These are phyloP conservation scores for Chaetoceros muelleri DNA, from an alignment of 108 stramenopile species.

Conservation along the genomic window DNA sequence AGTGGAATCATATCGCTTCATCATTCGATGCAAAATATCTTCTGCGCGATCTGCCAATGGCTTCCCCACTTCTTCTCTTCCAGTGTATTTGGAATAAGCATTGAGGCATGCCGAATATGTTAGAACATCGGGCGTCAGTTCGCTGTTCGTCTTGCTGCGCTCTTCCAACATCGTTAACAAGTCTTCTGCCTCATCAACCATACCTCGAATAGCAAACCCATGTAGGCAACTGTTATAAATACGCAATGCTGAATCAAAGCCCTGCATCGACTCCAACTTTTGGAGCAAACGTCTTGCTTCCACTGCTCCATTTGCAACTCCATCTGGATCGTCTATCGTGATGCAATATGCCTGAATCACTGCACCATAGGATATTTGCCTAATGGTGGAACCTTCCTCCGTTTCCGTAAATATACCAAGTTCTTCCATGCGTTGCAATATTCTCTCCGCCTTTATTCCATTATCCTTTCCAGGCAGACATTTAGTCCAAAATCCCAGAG, in stretches of 20 bases:
- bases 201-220: background rate
- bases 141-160: background rate
- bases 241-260: background rate
- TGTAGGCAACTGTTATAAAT: background rate
- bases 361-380: background rate
- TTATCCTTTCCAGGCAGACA: background rate
- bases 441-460: background rate
- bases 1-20: background rate
- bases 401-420: background rate
- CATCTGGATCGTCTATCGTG: slow-evolving; percentile 15
- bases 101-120: background rate
- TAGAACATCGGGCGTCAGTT: background rate
- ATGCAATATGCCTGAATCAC: background rate
- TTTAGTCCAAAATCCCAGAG: background rate
- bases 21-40: background rate
- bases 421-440: background rate
- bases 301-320: slow-evolving; percentile 10
- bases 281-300: slow-evolving; percentile 10
- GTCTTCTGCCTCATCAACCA: background rate
- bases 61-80: background rate
- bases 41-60: background rate
- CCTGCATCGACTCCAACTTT: background rate
- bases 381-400: background rate
- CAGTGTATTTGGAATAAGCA: background rate
- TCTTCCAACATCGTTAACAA: background rate